A percentile compares a stretch with the other conserved stretches of the same genome.
These are phyloP conservation scores for Aspergillus udagawae DNA, from an alignment of 2,329 filamentous ascomycete species.

Conservation along the genomic window DNA sequence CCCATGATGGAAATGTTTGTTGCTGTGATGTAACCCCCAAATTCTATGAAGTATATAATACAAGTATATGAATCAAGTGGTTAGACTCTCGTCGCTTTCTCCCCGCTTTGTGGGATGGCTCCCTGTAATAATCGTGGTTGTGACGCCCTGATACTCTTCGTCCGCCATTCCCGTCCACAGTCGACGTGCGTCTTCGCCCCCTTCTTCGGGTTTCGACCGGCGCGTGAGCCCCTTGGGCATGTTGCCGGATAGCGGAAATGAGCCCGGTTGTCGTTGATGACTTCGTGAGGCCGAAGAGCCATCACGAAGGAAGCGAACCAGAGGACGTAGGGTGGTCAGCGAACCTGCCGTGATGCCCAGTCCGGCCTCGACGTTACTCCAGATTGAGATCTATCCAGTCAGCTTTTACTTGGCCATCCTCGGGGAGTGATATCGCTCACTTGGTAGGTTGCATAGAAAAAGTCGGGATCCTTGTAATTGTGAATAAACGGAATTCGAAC, in stretches of 20 bases:
- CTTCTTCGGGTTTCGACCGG: conserved; percentile 2
- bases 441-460: conserved; percentile 12
- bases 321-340: conserved; percentile 38
- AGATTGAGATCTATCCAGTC: conserved; percentile 42
- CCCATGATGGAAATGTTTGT: too few species aligned
- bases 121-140: conserved; percentile 19
- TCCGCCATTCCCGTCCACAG: conserved; percentile 17
- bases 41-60: neutral
- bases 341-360: conserved; percentile 35
- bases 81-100: conserved; percentile 20
- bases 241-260: conserved; percentile 16
- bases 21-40: neutral
- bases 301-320: conserved; percentile 34
- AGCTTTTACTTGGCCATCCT: conserved; percentile 29
- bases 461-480: conserved; percentile 13
- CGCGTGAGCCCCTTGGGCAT: conserved; percentile 3
- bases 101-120: conserved; percentile 2
- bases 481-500: conserved; percentile 18
- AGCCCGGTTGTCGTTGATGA: conserved; percentile 11
- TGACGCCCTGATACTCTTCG: conserved; percentile 20
- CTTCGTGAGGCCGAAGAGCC: conserved; percentile 16
- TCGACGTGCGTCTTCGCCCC: conserved; percentile 7
- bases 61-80: neutral
- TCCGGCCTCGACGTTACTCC: conserved; percentile 30
- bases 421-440: conserved; percentile 3